A percentile compares a stretch with the other conserved stretches of the same genome.
These are phyloP conservation scores for Tricholoma terreum DNA, from an alignment of 768 basidiomycete genomes.

Conservation along the genomic window DNA sequence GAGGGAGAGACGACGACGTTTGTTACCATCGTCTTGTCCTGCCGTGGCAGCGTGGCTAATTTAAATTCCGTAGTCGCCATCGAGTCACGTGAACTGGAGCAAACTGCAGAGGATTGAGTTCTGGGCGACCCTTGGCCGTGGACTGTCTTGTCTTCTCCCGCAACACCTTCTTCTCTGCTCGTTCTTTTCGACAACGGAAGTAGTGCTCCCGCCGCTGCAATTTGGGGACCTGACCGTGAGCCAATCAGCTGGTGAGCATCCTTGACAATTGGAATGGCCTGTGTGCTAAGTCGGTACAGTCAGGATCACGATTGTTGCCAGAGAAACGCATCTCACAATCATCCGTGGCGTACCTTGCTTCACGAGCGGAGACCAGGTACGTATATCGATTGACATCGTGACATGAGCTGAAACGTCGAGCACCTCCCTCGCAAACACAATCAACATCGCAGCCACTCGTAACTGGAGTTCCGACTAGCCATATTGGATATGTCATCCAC, in stretches of 20 bases:
- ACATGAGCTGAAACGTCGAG: not conserved
- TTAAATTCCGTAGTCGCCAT: too few relatives aligned
- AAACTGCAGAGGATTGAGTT: not conserved
- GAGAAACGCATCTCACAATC: constrained; percentile 14
- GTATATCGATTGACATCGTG: constrained; percentile 8
- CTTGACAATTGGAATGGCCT: constrained; percentile 9
- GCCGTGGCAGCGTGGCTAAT: not conserved
- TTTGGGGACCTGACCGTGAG: constrained; percentile 7
- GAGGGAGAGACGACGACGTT: too few relatives aligned
- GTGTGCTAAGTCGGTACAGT: not conserved
- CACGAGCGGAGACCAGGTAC: constrained; percentile 5
- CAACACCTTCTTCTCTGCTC: constrained; percentile 1
- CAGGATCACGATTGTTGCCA: constrained; percentile 18
- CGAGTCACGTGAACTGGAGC: not conserved
- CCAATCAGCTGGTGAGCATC: constrained; percentile 7
- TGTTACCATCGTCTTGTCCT: too few relatives aligned
- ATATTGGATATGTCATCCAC: constrained; percentile 38
- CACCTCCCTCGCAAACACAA: not conserved
- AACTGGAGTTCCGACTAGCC: not conserved
- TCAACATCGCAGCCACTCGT: not conserved
- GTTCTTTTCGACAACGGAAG: constrained; percentile 4
- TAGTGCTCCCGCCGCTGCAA: not conserved
- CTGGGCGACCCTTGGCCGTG: not conserved
- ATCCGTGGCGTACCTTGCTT: constrained; percentile 9
- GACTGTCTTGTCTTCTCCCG: not conserved